These are phyloP conservation scores for Lachnellula suecica DNA, from an alignment of 2,329 filamentous ascomycete species.

Conservation along the genomic window DNA sequence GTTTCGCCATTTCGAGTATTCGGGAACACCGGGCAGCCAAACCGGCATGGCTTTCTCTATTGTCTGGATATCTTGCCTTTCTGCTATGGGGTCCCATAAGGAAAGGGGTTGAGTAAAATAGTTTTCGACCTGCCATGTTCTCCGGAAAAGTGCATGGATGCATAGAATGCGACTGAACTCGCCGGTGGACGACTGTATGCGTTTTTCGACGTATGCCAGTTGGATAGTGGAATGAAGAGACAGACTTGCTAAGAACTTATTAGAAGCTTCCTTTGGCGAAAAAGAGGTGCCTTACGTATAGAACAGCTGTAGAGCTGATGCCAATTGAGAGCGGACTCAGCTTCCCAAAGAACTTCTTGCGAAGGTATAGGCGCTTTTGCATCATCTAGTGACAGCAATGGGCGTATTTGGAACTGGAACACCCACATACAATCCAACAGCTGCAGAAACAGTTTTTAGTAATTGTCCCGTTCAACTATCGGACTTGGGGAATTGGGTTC, in stretches of 20 bases:
- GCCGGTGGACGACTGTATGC: conserved; percentile 40
- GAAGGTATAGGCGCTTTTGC: conserved; percentile 39
- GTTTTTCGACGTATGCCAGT: conserved; percentile 48
- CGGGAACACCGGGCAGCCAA: conserved; percentile 46
- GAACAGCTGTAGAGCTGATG: conserved; percentile 22
- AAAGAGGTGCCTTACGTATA: conserved; percentile 12
- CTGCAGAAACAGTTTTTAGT: conserved; percentile 22
- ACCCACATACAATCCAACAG: conserved; percentile 41
- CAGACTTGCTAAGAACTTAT: conserved; percentile 24
- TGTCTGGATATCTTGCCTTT: conserved; percentile 34
- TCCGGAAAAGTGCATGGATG: conserved; percentile 49
- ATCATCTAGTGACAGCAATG: conserved; percentile 39
- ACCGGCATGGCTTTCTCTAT: conserved; percentile 36
- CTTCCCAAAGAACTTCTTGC: conserved; percentile 41
- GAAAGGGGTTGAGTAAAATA: conserved; percentile 45
- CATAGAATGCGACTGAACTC: conserved; percentile 49
- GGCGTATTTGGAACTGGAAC: conserved; percentile 37
- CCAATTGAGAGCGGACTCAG: conserved; percentile 34
- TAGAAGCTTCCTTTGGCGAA: conserved; percentile 1
- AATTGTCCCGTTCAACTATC: no score
- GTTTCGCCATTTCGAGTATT: conserved; percentile 47
- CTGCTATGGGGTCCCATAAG: conserved; percentile 43
- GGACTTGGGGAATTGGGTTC: no score
- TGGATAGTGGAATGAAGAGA: conserved; percentile 43
- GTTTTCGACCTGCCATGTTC: conserved; percentile 47